Evolutionary conservation across 192 early-diverging fungal species (phyloP).

Genomic region (Podila minutissima): DNA sequence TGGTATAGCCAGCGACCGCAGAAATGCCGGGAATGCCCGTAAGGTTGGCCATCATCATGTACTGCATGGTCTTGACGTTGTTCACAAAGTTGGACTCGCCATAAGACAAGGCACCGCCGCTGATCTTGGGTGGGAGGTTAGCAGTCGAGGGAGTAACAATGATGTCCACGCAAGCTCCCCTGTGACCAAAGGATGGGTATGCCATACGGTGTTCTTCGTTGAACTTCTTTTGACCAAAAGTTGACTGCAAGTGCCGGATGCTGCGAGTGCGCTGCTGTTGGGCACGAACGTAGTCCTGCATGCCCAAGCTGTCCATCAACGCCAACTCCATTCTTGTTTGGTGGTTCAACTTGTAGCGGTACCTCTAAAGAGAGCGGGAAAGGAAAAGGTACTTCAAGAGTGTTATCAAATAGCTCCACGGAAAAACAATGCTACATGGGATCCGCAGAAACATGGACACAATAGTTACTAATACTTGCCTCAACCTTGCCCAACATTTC

Average conservation of each 20-base stretch:
- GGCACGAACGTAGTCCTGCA: constrained; percentile 62
- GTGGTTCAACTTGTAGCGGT: constrained; percentile 51
- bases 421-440: too few relatives aligned
- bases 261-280: constrained; percentile 62
- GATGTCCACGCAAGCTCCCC: constrained; percentile 59
- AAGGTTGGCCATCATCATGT: constrained; percentile 69
- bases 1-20: constrained; percentile 67
- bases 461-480: neutral
- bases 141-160: constrained; percentile 71
- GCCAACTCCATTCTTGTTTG: constrained; percentile 54
- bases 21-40: constrained; percentile 72
- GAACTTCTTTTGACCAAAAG: constrained; percentile 54
- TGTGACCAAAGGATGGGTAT: constrained; percentile 22
- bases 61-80: constrained; percentile 65
- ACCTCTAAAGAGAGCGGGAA: constrained; percentile 1
- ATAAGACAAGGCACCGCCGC: constrained; percentile 42
- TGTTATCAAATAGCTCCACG: too few relatives aligned
- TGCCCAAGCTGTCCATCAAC: constrained; percentile 42
- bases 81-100: constrained; percentile 66
- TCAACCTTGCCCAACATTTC: constrained; percentile 62
- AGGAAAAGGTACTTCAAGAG: neutral
- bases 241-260: constrained; percentile 58
- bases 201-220: constrained; percentile 18
- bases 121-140: constrained; percentile 65
- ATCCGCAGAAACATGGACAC: neutral